Evolutionary conservation across 192 early-diverging fungal genomes (phyloP).

Genomic region (Backusella liffmaniae): DNA sequence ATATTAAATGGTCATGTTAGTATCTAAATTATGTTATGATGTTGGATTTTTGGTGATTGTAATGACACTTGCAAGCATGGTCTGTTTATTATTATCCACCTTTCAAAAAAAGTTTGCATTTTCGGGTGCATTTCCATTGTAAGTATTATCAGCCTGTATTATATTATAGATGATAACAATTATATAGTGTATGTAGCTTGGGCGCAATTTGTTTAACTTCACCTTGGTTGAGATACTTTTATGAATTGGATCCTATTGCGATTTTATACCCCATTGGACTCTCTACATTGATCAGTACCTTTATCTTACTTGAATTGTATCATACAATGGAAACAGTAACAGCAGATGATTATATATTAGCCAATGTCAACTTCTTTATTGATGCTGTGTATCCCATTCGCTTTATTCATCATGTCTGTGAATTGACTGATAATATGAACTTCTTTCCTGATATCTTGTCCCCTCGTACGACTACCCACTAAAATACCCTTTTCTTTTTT

Average conservation of each 20-base stretch:
- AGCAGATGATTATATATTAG: constrained; percentile 26
- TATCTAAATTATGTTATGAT: constrained; percentile 25
- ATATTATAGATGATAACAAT: neutral
- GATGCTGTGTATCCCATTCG: constrained; percentile 36
- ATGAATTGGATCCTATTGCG: constrained; percentile 18
- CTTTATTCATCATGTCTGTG: constrained; percentile 36
- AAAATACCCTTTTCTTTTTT: neutral
- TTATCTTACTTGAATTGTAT: constrained; percentile 31
- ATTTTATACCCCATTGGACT: constrained; percentile 22
- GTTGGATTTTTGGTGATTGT: constrained; percentile 20
- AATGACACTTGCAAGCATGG: constrained; percentile 14
- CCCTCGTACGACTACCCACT: neutral
- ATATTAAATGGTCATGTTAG: constrained; percentile 6
- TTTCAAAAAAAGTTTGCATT: constrained; percentile 23
- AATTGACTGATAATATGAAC: constrained; percentile 28
- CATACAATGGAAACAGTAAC: constrained; percentile 23
- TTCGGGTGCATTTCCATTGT: constrained; percentile 26
- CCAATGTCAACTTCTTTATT: constrained; percentile 31
- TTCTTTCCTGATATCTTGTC: constrained; percentile 18
- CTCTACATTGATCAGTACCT: constrained; percentile 22
- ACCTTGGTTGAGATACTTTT: constrained; percentile 14
- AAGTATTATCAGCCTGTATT: neutral
- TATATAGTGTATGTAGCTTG: constrained; percentile 17
- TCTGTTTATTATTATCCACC: constrained; percentile 18
- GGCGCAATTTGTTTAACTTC: constrained; percentile 24